These are phyloP conservation scores for Fusarium sulawesiense DNA, from an alignment of 2,329 filamentous ascomycete species.

Conservation along the genomic window DNA sequence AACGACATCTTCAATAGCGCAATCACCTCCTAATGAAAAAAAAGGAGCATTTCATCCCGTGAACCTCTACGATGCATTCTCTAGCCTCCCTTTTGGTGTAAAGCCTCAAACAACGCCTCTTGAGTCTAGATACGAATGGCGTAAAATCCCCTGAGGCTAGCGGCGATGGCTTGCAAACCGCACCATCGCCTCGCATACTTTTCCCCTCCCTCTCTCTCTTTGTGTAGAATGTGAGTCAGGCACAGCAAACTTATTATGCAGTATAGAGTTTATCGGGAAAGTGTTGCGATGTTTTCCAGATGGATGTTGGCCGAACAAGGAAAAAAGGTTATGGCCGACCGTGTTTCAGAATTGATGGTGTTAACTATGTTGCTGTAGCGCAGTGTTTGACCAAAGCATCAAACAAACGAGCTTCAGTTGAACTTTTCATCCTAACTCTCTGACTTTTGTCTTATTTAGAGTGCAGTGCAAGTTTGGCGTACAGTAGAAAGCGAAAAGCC, in stretches of 20 bases:
- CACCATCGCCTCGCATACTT: constrained; percentile 30
- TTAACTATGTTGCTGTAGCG: not conserved
- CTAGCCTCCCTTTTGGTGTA: constrained; percentile 14
- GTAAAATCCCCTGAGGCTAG: constrained; percentile 44
- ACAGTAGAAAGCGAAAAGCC: not conserved
- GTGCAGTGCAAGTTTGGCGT: not conserved
- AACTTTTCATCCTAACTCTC: not conserved
- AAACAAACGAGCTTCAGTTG: constrained; percentile 12
- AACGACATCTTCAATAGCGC: constrained; percentile 10
- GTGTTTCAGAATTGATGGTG: constrained; percentile 27
- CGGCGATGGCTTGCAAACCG: constrained; percentile 33
- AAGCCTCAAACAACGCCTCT: constrained; percentile 33
- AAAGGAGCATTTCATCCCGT: constrained; percentile 16
- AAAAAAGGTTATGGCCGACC: not conserved
- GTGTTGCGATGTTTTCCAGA: not conserved
- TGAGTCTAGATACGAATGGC: constrained; percentile 33
- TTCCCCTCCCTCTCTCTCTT: not conserved
- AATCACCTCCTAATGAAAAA: constrained; percentile 1
- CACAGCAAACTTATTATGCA: not conserved
- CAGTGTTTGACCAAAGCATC: constrained; percentile 15
- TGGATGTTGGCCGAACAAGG: not conserved
- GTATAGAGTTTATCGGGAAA: not conserved
- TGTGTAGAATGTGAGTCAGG: constrained; percentile 20
- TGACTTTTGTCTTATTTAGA: not conserved
- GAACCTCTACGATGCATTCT: constrained; percentile 18